Evolutionary conservation across 345 rosid genomes (phyloP), one percentile per base, ranked within the genome.

Genomic region (Gossypioides kirkii): DNA sequence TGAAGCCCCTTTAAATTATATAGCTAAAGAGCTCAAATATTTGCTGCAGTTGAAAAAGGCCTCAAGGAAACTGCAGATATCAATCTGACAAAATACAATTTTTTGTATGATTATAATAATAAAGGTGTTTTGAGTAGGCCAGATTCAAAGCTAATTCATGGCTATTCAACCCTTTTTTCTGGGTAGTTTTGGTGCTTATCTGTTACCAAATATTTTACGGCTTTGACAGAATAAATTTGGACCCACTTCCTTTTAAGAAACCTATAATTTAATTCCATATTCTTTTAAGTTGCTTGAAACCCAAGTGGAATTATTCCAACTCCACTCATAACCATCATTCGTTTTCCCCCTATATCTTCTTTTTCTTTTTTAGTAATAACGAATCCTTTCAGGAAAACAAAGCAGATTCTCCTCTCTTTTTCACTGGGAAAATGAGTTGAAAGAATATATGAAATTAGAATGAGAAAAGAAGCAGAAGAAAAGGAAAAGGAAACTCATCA

Each of bases 261-360:
- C 16, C 16, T 38, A 38, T 61, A n/a, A 62, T 23, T 45, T 66
- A 38, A 45, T 45, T 7, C 54, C 36, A 23, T 5, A 11, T 66
- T 46, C 10, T 25, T 69, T 49, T 26, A 26, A 69, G 10, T 69
- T 49, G 72, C 72, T 69, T 69, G 56, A 6, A 26, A 68, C 32
- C 23, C 60, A 66, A 22, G 53, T 45, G 32, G 70, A 66, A 45
- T 45, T 23, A 66, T 66, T 66, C 70, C 36, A 43, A 20, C 53
- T 66, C 38, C 53, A 23, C 53, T 66, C 32, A 66, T 3, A 18
- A 13, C 7, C 53, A 65, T 64, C 52, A 62, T 3, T 64, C 32
- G 38, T 3, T n/a, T 38, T 17, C 25, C 17, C 17, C 52, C 8
- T 55, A 55, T 11, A 49, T 49, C 22, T 61, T 2, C 7, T 32